Conservation (phyloP, 179 eudicot species). For the Pouteria campechiana region DNA sequence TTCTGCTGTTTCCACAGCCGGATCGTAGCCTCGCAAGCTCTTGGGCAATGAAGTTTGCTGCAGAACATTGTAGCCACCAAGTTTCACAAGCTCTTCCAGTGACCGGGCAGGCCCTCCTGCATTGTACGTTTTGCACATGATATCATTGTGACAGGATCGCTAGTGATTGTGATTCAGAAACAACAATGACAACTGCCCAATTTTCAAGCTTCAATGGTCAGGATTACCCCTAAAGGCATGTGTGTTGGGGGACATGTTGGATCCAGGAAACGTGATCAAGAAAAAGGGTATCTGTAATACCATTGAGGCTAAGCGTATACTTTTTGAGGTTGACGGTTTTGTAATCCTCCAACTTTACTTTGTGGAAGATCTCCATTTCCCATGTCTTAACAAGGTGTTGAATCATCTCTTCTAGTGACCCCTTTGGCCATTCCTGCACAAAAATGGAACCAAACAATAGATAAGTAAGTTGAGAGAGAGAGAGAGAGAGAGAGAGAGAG, state of each 20-base stretch:
- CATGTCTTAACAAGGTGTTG: conserved; percentile 63
- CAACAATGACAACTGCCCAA: too few species aligned
- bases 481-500: not conserved
- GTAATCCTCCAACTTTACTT: conserved; percentile 29
- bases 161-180: too few species aligned
- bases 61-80: conserved; percentile 32
- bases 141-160: too few species aligned
- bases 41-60: conserved; percentile 36
- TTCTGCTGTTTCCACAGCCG: conserved; percentile 33
- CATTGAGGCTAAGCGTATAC: conserved; percentile 25
- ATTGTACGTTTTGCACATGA: too few species aligned
- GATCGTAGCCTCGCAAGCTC: conserved; percentile 33
- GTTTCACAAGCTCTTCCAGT: conserved; percentile 5
- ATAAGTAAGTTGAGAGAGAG: too few species aligned
- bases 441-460: not conserved
- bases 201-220: too few species aligned
- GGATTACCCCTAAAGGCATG: too few species aligned
- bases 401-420: conserved; percentile 64
- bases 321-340: conserved; percentile 39
- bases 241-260: too few species aligned
- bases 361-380: conserved; percentile 74
- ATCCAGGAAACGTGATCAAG: too few species aligned
- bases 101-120: conserved; percentile 22
- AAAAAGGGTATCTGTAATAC: too few species aligned
- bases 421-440: conserved; percentile 43